Base-by-base conservation (phyloP, 208 protist genomes). In the Leishmania lainsoni region DNA sequence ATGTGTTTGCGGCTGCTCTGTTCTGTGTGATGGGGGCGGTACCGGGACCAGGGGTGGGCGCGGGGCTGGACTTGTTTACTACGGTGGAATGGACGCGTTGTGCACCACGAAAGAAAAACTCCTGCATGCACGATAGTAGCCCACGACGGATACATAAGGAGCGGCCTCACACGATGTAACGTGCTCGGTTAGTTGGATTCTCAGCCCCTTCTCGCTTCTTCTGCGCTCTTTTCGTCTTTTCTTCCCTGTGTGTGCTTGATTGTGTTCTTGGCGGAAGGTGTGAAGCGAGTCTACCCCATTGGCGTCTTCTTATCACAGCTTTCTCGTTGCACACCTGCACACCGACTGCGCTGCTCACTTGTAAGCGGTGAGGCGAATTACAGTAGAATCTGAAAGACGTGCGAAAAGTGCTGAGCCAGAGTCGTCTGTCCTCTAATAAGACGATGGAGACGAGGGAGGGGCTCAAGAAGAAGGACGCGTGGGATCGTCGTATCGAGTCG, bases 401-500 rank as follows among this genome's bases (percentile, higher is more conserved):
- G 29, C 48, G 66, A 45, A 68, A 32, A 17, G 9, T 48, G 29
- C 10, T 20, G 74, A 77, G 3, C 12, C 72, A 35, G 52, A 68
- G 56, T 58, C 20, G 32, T 3, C 26, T 65, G 74, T 65, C 39
- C 1, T 52, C 14, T 26, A 5, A 16, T 32, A 56, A 1, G 56
- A 63, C n/a, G n/a, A 51, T 32, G 12, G 5, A n/a, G 5, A 32
- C n/a, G 17, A 54, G 73, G 5, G 66, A 72, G 48, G 78, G 54
- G 35, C 73, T 83, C 29, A 17, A 59, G 70, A 54, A 82, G 70
- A 86, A 90, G 65, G 89, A 92, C 12, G 68, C 85, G 35, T 96
- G 92, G 92, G 91, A 95, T 77, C 66, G 86, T 51, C 94, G 95
- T 75, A 83, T 97, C 65, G 85, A 93, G 22, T 49, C 45, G 39